phyloP scores from a whole-genome alignment of 2,329 filamentous ascomycete species.

The Cytospora paraplurivora region DNA sequence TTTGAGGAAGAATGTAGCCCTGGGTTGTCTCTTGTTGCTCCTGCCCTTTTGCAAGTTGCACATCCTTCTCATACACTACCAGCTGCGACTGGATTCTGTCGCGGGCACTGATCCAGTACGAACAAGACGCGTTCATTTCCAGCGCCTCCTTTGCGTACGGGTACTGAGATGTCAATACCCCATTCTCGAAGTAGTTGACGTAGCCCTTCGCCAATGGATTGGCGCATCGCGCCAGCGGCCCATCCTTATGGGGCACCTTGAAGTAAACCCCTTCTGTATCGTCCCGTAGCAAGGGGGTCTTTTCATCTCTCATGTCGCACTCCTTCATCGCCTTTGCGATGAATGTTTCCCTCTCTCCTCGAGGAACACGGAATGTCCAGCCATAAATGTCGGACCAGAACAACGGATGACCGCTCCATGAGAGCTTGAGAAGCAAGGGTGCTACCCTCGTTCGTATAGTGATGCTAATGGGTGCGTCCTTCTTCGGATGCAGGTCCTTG shows the following conservation, averaged over 20 bases:
- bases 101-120: conserved; percentile 97
- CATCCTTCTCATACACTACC: conserved; percentile 80
- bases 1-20: conserved; percentile 92
- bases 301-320: conserved; percentile 78
- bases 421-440: conserved; percentile 77
- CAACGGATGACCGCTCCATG: conserved; percentile 87
- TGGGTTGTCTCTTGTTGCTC: conserved; percentile 32
- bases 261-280: conserved; percentile 73
- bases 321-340: conserved; percentile 69
- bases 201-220: conserved; percentile 93
- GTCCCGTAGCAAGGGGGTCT: conserved; percentile 63
- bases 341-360: conserved; percentile 65
- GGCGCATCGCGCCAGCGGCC: conserved; percentile 78
- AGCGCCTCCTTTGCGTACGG: conserved; percentile 90
- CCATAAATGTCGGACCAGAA: conserved; percentile 93
- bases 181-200: conserved; percentile 86
- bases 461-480: conserved; percentile 68
- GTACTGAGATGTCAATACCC: conserved; percentile 83
- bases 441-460: conserved; percentile 87
- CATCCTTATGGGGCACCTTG: conserved; percentile 96
- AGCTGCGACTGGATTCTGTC: conserved; percentile 94
- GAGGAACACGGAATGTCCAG: conserved; percentile 84
- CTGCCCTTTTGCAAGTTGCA: conserved; percentile 32
- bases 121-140: conserved; percentile 98
- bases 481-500: conserved; percentile 80